Conservation (phyloP, 148 eudicot species). For the Rhododendron simsii region DNA sequence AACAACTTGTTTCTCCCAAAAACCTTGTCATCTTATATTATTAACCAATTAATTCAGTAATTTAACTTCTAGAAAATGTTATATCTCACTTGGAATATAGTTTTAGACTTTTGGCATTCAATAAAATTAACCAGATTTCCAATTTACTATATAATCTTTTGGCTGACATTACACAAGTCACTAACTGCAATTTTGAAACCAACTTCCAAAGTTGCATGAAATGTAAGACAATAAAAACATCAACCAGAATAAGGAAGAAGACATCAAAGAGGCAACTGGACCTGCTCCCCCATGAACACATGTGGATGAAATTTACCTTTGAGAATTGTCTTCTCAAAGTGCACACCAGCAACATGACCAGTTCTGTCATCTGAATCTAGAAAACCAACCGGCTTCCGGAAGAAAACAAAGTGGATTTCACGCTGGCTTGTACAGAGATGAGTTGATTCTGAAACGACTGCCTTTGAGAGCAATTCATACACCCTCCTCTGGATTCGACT, state of each 20-base stretch:
- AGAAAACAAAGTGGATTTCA: constrained; percentile 94
- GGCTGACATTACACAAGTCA: not conserved
- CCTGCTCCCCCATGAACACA: not conserved
- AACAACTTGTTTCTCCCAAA: not conserved
- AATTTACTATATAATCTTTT: not conserved
- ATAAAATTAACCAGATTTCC: not conserved
- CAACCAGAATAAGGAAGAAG: not conserved
- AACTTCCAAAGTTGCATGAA: not conserved
- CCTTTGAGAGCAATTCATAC: constrained; percentile 75
- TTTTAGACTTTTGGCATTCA: not conserved
- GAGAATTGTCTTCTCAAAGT: constrained; percentile 75
- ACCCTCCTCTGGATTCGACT: constrained; percentile 75
- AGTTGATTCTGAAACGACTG: constrained; percentile 41
- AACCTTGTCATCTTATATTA: not conserved
- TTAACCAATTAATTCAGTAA: not conserved
- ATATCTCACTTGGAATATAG: not conserved
- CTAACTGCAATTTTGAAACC: not conserved
- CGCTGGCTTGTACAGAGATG: constrained; percentile 48
- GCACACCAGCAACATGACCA: constrained; percentile 65
- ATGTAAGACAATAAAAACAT: not conserved
- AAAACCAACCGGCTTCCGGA: constrained; percentile 67
- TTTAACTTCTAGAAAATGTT: not conserved
- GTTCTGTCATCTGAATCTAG: constrained; percentile 44
- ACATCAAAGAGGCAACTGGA: constrained; percentile 6
- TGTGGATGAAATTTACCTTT: constrained; percentile 38